phyloP scores from a whole-genome alignment of 164 flowering plant genomes.

The Macadamia tetraphylla region DNA sequence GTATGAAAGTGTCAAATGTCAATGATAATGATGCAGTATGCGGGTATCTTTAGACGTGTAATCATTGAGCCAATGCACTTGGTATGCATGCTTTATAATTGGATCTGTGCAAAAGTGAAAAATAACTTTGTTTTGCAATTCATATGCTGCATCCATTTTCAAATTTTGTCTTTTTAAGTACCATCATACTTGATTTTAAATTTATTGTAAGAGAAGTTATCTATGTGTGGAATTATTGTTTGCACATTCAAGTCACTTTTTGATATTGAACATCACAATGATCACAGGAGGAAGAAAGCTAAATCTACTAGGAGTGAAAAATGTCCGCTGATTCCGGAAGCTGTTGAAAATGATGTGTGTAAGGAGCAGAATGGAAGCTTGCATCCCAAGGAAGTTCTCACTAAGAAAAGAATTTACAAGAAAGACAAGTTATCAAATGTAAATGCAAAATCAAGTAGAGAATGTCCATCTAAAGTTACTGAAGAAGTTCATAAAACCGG shows the following conservation, averaged over 20 bases:
- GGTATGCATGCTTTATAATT: too few species aligned
- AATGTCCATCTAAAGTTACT: slow-evolving; percentile 15
- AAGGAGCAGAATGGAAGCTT: slow-evolving; percentile 13
- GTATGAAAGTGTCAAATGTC: too few species aligned
- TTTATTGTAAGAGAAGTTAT: not conserved
- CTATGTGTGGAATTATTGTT: not conserved
- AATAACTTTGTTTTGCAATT: not conserved
- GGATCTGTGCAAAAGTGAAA: too few species aligned
- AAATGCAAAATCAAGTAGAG: slow-evolving; percentile 9
- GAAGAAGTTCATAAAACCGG: slow-evolving; percentile 14
- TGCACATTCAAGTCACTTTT: slow-evolving; percentile 1
- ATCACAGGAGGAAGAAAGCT: slow-evolving; percentile 38
- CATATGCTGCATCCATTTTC: not conserved
- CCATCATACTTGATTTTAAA: not conserved
- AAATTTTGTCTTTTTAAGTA: not conserved
- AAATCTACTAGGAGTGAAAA: slow-evolving; percentile 13
- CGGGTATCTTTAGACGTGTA: too few species aligned
- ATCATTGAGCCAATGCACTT: too few species aligned
- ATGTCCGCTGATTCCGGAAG: slow-evolving; percentile 8
- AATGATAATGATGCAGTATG: too few species aligned
- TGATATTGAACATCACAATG: not conserved
- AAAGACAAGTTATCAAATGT: slow-evolving; percentile 20
- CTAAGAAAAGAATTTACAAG: slow-evolving; percentile 15
- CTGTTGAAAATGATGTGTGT: slow-evolving; percentile 19
- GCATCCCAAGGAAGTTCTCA: not conserved